Percentiles rank a stretch among this genome's conserved stretches.
These are phyloP conservation scores for Chaetomium sp. DNA, from an alignment of 2,329 filamentous ascomycete genomes.

Conservation along the genomic window DNA sequence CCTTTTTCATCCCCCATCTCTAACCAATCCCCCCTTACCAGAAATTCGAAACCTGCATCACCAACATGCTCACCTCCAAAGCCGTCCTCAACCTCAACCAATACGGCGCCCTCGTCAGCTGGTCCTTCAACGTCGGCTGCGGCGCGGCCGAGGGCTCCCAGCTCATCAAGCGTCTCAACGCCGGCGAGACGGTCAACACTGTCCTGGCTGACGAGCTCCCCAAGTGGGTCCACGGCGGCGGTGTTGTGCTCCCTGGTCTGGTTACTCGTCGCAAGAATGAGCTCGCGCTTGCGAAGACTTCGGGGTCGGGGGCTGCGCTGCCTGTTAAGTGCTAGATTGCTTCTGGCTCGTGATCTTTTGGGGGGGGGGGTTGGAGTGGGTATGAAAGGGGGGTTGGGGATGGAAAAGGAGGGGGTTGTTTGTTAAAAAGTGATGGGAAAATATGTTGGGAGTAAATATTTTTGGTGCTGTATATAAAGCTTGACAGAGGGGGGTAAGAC, in stretches of 20 bases:
- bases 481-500: too few species aligned
- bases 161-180: constrained; percentile 38
- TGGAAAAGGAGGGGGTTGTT: too few species aligned
- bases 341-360: neutral
- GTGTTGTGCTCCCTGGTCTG: constrained; percentile 35
- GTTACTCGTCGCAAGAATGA: constrained; percentile 38
- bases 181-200: constrained; percentile 34
- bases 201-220: constrained; percentile 41
- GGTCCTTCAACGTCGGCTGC: constrained; percentile 46
- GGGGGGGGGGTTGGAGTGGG: neutral
- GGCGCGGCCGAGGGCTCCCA: constrained; percentile 35
- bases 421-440: too few species aligned
- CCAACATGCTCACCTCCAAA: constrained; percentile 27
- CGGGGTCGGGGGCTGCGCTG: constrained; percentile 9
- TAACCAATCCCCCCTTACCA: neutral
- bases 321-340: constrained; percentile 15
- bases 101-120: constrained; percentile 46
- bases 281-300: constrained; percentile 30
- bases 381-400: neutral
- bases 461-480: too few species aligned
- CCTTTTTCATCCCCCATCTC: neutral
- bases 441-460: too few species aligned
- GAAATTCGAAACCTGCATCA: constrained; percentile 34
- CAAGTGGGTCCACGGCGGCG: constrained; percentile 40
- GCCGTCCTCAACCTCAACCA: constrained; percentile 44